Percentiles rank a stretch among this genome's conserved stretches.
phyloP scores from a whole-genome alignment of 108 stramenopile species.

The Skeletonema grethae region DNA sequence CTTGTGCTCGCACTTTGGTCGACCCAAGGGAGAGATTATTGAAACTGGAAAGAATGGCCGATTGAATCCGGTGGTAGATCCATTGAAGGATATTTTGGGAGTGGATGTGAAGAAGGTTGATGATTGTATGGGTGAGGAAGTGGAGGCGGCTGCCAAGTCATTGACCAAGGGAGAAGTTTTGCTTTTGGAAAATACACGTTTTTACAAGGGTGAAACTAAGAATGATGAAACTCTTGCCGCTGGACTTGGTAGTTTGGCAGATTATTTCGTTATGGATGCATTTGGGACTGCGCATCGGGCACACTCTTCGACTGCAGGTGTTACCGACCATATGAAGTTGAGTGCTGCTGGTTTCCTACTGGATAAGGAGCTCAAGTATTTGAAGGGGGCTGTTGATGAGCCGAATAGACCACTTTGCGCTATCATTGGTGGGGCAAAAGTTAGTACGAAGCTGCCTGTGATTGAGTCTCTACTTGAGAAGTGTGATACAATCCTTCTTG shows the following conservation, averaged over 20 bases:
- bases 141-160: constrained; percentile 74
- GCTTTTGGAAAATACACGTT: constrained; percentile 96
- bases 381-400: constrained; percentile 94
- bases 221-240: constrained; percentile 80
- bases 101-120: constrained; percentile 66
- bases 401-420: constrained; percentile 96
- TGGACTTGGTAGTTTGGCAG: constrained; percentile 86
- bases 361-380: constrained; percentile 97
- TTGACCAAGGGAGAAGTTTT: constrained; percentile 83
- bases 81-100: constrained; percentile 67
- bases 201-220: constrained; percentile 91
- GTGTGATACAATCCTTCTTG: constrained; percentile 92
- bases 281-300: constrained; percentile 99
- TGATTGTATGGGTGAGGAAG: constrained; percentile 93
- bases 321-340: constrained; percentile 73
- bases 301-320: constrained; percentile 97
- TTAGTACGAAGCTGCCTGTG: constrained; percentile 97
- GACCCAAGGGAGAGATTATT: constrained; percentile 92
- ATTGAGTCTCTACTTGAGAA: constrained; percentile 97
- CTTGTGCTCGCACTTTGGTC: constrained; percentile 87
- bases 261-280: constrained; percentile 98
- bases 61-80: constrained; percentile 78
- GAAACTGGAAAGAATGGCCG: constrained; percentile 90
- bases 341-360: constrained; percentile 87
- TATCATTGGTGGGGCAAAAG: constrained; percentile 99